Conservation (phyloP, 768 basidiomycete species). For the Strobilomyces confusus region DNA sequence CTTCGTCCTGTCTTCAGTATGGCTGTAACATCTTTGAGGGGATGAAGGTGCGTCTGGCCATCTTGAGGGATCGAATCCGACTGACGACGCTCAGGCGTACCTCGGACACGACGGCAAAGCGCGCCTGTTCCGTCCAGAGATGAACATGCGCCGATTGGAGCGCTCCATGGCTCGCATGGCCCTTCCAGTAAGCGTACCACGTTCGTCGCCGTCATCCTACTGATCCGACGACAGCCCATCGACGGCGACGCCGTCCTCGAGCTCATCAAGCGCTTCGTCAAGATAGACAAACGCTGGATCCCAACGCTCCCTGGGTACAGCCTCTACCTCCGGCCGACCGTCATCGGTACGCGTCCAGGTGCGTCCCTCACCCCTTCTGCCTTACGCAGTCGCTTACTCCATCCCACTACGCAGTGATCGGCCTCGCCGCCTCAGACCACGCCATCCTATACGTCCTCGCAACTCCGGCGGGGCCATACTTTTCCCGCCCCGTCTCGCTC, state of each 20-base stretch:
- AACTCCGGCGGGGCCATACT: slow-evolving; percentile 55
- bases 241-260: slow-evolving; percentile 43
- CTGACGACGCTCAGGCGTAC: slow-evolving; percentile 48
- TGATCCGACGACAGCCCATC: slow-evolving; percentile 31
- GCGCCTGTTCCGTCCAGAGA: slow-evolving; percentile 76
- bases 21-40: slow-evolving; percentile 60
- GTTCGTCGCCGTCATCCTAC: too few relatives aligned
- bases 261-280: slow-evolving; percentile 63
- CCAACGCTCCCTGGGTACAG: slow-evolving; percentile 69
- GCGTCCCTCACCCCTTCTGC: not conserved
- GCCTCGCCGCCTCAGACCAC: slow-evolving; percentile 71
- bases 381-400: too few relatives aligned
- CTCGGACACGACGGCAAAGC: slow-evolving; percentile 66
- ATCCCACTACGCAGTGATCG: slow-evolving; percentile 38
- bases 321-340: slow-evolving; percentile 82
- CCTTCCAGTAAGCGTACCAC: slow-evolving; percentile 49
- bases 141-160: slow-evolving; percentile 81
- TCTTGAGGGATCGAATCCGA: too few relatives aligned
- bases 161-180: slow-evolving; percentile 68
- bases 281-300: slow-evolving; percentile 80
- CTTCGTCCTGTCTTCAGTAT: slow-evolving; percentile 53
- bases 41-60: slow-evolving; percentile 47
- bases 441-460: slow-evolving; percentile 85
- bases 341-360: slow-evolving; percentile 48
- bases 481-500: slow-evolving; percentile 49